These are phyloP conservation scores for Penicillium sp. DNA, from an alignment of 2,329 filamentous ascomycete species.

Conservation along the genomic window DNA sequence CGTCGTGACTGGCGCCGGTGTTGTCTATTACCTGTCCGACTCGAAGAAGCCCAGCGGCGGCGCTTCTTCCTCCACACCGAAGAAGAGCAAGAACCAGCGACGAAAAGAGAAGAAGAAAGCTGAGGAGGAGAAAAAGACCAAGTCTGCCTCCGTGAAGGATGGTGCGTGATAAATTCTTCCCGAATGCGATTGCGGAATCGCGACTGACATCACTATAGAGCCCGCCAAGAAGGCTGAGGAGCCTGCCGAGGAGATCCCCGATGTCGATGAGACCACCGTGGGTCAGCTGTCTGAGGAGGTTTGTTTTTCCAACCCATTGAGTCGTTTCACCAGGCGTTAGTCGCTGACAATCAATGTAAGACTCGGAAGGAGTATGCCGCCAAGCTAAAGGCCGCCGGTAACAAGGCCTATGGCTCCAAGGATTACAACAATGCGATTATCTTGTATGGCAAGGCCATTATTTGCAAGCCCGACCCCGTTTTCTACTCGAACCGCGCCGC, in stretches of 20 bases:
- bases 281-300: conserved; percentile 49
- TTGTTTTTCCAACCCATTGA: conserved; percentile 12
- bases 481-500: conserved; percentile 99
- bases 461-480: conserved; percentile 95
- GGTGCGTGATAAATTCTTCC: conserved; percentile 29
- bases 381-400: conserved; percentile 91
- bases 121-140: conserved; percentile 53
- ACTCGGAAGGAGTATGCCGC: conserved; percentile 83
- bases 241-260: conserved; percentile 64
- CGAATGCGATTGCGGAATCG: conserved; percentile 3
- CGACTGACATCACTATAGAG: conserved; percentile 26
- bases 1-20: conserved; percentile 85
- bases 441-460: conserved; percentile 90
- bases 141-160: conserved; percentile 45
- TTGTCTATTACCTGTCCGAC: conserved; percentile 81
- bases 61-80: conserved; percentile 42
- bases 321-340: conserved; percentile 3
- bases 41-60: conserved; percentile 41
- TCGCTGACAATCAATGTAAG: conserved; percentile 39
- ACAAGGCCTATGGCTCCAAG: conserved; percentile 93
- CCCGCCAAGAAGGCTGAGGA: conserved; percentile 50
- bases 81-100: conserved; percentile 86
- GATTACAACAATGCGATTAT: conserved; percentile 92
- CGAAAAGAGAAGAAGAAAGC: conserved; percentile 66
- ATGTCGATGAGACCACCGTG: conserved; percentile 54